These are phyloP conservation scores for Truncatella angustata DNA, from an alignment of 2,329 filamentous ascomycete species.

Conservation along the genomic window DNA sequence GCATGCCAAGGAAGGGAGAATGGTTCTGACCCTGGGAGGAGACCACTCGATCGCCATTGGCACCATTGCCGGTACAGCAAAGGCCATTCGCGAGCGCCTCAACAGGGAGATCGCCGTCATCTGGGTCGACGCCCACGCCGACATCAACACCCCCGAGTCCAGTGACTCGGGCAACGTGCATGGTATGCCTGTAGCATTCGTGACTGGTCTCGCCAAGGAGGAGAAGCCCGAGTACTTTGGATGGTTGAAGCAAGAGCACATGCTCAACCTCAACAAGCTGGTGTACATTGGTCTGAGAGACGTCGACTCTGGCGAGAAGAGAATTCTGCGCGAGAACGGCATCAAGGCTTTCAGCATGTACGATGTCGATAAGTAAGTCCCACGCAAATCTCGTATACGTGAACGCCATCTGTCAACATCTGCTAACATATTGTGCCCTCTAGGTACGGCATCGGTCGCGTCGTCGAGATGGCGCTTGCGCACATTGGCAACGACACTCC, in stretches of 20 bases:
- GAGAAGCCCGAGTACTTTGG: constrained; percentile 79
- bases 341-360: constrained; percentile 99
- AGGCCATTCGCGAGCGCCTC: constrained; percentile 80
- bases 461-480: constrained; percentile 97
- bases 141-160: constrained; percentile 95
- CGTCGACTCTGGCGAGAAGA: constrained; percentile 92
- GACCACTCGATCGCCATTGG: constrained; percentile 97
- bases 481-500: constrained; percentile 94
- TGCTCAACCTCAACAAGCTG: constrained; percentile 73
- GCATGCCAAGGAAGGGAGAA: constrained; percentile 77
- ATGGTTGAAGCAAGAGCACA: constrained; percentile 76
- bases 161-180: constrained; percentile 92
- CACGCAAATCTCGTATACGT: too few species aligned
- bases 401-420: background rate
- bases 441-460: constrained; percentile 87
- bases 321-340: constrained; percentile 79
- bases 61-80: constrained; percentile 82
- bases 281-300: constrained; percentile 96
- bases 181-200: constrained; percentile 94
- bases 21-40: constrained; percentile 90
- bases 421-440: background rate
- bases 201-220: constrained; percentile 80
- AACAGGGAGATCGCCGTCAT: constrained; percentile 87
- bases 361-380: constrained; percentile 79
- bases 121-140: constrained; percentile 97